These are phyloP conservation scores for Solioccasus polychromus DNA, from an alignment of 768 basidiomycete genomes.

Conservation along the genomic window DNA sequence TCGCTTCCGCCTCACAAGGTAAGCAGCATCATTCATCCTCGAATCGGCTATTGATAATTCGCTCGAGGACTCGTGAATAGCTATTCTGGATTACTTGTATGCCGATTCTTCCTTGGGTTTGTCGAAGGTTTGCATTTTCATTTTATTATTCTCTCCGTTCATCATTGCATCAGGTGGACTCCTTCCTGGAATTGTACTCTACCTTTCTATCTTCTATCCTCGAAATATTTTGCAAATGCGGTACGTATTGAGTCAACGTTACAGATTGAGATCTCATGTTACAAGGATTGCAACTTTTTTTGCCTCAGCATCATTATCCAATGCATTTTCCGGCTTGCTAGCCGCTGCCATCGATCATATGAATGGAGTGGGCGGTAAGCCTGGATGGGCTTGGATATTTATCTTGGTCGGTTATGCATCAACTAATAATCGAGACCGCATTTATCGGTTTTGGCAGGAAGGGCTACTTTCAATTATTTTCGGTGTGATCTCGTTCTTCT, in stretches of 20 bases:
- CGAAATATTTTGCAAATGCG: slow-evolving; percentile 27
- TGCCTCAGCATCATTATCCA: slow-evolving; percentile 59
- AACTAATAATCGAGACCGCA: background rate
- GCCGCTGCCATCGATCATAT: slow-evolving; percentile 58
- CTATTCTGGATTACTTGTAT: slow-evolving; percentile 54
- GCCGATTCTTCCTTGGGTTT: slow-evolving; percentile 49
- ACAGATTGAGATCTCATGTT: too few species aligned
- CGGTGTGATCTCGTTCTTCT: slow-evolving; percentile 47
- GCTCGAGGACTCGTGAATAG: slow-evolving; percentile 42
- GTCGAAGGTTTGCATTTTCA: slow-evolving; percentile 46
- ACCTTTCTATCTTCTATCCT: slow-evolving; percentile 50
- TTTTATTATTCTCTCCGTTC: background rate
- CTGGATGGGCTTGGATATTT: slow-evolving; percentile 65
- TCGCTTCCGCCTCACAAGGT: slow-evolving; percentile 62
- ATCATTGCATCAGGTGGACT: slow-evolving; percentile 43
- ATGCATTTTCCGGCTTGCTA: slow-evolving; percentile 63
- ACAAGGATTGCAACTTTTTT: too few species aligned
- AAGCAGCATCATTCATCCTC: background rate
- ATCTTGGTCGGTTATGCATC: slow-evolving; percentile 37
- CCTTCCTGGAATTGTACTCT: slow-evolving; percentile 55
- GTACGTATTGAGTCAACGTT: background rate
- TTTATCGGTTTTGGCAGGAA: slow-evolving; percentile 33
- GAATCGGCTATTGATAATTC: background rate
- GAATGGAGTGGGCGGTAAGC: slow-evolving; percentile 46
- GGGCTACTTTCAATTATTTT: slow-evolving; percentile 62